Percentiles rank a stretch among this genome's conserved stretches.
Conservation (phyloP, 352 stramenopile genomes). For the Globisporangium yorkense region DNA sequence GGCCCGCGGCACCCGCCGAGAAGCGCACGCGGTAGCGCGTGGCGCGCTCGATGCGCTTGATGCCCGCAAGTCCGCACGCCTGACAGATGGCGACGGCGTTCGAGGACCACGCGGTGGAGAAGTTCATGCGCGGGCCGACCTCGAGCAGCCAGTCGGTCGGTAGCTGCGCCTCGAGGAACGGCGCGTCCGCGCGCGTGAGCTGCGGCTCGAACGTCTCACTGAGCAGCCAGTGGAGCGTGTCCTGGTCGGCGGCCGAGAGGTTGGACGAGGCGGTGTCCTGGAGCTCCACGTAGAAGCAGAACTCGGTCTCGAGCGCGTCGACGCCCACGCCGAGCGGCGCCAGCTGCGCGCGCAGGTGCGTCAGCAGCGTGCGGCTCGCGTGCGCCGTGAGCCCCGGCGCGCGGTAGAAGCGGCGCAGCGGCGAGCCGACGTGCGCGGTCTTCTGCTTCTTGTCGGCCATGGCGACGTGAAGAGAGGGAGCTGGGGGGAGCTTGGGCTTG, state of each 20-base stretch:
- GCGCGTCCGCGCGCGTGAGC: constrained; percentile 48
- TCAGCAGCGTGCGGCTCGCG: constrained; percentile 14
- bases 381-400: constrained; percentile 67
- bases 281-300: constrained; percentile 96
- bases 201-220: constrained; percentile 95
- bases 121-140: constrained; percentile 97
- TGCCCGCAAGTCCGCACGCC: constrained; percentile 83
- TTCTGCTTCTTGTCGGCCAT: constrained; percentile 71
- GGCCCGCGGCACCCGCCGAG: constrained; percentile 19
- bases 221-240: constrained; percentile 93
- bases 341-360: not conserved
- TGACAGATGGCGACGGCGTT: constrained; percentile 97
- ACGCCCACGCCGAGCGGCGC: constrained; percentile 21
- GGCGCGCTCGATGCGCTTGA: constrained; percentile 94
- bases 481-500: constrained; percentile 1
- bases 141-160: constrained; percentile 84
- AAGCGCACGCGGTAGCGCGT: constrained; percentile 87
- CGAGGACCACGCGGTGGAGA: constrained; percentile 97
- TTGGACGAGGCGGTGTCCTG: constrained; percentile 10
- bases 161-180: constrained; percentile 40
- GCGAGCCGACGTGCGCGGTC: constrained; percentile 26
- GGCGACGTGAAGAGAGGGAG: not conserved
- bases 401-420: constrained; percentile 73
- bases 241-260: constrained; percentile 48
- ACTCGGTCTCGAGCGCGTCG: constrained; percentile 88